A percentile compares a stretch with the other conserved stretches of the same genome.
These are phyloP conservation scores for Yarrowia keelungensis DNA, from an alignment of 805 yeast species.

Conservation along the genomic window DNA sequence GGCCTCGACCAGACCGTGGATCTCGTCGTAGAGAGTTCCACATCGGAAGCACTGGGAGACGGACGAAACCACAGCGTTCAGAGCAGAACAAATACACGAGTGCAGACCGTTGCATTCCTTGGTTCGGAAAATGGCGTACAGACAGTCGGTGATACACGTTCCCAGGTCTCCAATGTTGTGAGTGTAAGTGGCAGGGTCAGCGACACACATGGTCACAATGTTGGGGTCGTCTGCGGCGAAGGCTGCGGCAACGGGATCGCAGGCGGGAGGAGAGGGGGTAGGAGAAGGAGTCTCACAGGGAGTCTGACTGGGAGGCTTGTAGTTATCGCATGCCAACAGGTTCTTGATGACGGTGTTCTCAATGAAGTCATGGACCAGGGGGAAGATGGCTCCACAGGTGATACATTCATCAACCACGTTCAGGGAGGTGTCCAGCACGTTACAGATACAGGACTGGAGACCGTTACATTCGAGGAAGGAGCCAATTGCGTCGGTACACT, in stretches of 20 bases:
- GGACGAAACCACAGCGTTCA: not conserved
- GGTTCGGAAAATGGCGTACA: constrained; percentile 23
- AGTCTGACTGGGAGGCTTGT: constrained; percentile 20
- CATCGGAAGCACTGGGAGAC: constrained; percentile 34
- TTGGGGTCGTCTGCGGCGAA: constrained; percentile 41
- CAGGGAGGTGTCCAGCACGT: constrained; percentile 23
- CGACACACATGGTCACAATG: constrained; percentile 40
- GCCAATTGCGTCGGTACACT: constrained; percentile 24
- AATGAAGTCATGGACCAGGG: constrained; percentile 20
- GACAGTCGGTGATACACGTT: constrained; percentile 18
- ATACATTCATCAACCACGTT: constrained; percentile 30
- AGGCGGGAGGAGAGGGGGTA: constrained; percentile 35
- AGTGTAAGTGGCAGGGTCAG: constrained; percentile 35
- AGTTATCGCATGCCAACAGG: constrained; percentile 12
- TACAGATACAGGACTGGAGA: constrained; percentile 18
- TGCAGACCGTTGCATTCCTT: constrained; percentile 29
- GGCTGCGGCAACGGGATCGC: constrained; percentile 44
- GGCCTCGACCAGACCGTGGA: constrained; percentile 27
- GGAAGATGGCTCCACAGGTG: constrained; percentile 35
- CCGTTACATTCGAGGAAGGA: constrained; percentile 7
- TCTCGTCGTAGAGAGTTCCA: constrained; percentile 25
- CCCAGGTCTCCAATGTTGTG: constrained; percentile 29
- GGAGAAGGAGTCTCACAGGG: constrained; percentile 11
- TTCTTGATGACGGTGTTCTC: constrained; percentile 17
- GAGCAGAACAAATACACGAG: constrained; percentile 20